Evolutionary conservation across 2,329 filamentous ascomycete genomes (phyloP), one percentile per base, ranked within the genome.

Genomic region (Sporothrix dimorphospora): DNA sequence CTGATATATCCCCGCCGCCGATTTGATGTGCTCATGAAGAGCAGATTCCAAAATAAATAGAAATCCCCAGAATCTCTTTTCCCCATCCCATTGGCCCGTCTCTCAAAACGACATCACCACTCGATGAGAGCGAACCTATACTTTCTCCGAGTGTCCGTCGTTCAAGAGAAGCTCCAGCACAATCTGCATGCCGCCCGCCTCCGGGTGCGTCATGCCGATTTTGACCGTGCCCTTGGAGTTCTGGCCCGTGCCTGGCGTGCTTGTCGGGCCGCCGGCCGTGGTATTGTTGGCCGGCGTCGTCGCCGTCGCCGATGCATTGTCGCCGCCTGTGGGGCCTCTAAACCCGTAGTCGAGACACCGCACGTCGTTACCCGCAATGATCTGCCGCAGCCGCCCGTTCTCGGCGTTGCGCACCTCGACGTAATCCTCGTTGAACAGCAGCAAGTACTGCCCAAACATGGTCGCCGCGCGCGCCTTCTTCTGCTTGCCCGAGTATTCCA

Each of bases 381-480:
- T 96, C 83, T 99, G 96, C 77, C 96, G 89, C 75, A 99, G 81
- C 24, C 97, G 88, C 0, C 96, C 96, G 78, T 98, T 98, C 83
- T 98, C 94, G 21, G 96, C 96, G 78, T 99, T 98, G 71, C 96
- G 89, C 70, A 99, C 94, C 83, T 99, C 96, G 65, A 99, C 94
- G 77, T 98, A 99, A 81, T 98, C 95, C 27, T 93, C 91, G 80
- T 98, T 96, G 83, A 98, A 97, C 4, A 99, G 88, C 8, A 99
- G 85, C 4, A 99, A 88, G 80, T 97, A 98, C 72, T 94, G 92
- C 1, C 94, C 94, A 77, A 94, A 97, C 83, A 98, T 91, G 74
- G 94, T 96, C 1, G 94, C 94, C 14, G 90, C 89, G 74, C 91
- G 91, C 1, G 96, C 96, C 80, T 88, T 89, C 81, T 89, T 89